These are phyloP conservation scores for Mucor racemosus DNA, from an alignment of 371 early-diverging fungal species.

Conservation along the genomic window DNA sequence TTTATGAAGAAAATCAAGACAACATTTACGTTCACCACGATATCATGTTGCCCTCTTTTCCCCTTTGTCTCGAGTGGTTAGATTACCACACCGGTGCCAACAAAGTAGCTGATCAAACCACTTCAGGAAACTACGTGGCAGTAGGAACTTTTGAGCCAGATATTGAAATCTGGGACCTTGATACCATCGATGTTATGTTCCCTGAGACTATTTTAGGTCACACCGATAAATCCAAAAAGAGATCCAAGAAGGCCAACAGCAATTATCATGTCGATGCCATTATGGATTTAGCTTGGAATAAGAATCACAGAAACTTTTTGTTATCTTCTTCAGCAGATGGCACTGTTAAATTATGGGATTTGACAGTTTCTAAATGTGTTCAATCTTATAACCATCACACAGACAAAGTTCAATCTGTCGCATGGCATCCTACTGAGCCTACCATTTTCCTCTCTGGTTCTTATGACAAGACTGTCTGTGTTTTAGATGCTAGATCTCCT, in stretches of 20 bases:
- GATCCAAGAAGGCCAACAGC: constrained; percentile 65
- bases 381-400: constrained; percentile 85
- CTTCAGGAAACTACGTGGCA: constrained; percentile 85
- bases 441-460: constrained; percentile 88
- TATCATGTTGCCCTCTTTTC: constrained; percentile 96
- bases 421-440: constrained; percentile 89
- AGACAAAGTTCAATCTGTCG: constrained; percentile 87
- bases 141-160: constrained; percentile 95
- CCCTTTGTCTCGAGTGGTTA: constrained; percentile 94
- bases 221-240: constrained; percentile 64
- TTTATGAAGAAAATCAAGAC: constrained; percentile 82
- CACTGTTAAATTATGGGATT: constrained; percentile 97
- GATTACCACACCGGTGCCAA: constrained; percentile 74
- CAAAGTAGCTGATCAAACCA: constrained; percentile 53
- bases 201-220: constrained; percentile 91
- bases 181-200: constrained; percentile 86
- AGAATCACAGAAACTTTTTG: constrained; percentile 80
- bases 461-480: constrained; percentile 84
- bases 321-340: constrained; percentile 93
- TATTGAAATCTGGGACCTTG: constrained; percentile 98
- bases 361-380: constrained; percentile 69
- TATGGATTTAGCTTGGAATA: constrained; percentile 94
- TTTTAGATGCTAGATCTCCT: constrained; percentile 88
- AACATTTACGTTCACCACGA: constrained; percentile 98
- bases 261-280: constrained; percentile 93